Evolutionary conservation across 1,284 basidiomycete genomes (phyloP).

Genomic region (Moniliophthora roreri): DNA sequence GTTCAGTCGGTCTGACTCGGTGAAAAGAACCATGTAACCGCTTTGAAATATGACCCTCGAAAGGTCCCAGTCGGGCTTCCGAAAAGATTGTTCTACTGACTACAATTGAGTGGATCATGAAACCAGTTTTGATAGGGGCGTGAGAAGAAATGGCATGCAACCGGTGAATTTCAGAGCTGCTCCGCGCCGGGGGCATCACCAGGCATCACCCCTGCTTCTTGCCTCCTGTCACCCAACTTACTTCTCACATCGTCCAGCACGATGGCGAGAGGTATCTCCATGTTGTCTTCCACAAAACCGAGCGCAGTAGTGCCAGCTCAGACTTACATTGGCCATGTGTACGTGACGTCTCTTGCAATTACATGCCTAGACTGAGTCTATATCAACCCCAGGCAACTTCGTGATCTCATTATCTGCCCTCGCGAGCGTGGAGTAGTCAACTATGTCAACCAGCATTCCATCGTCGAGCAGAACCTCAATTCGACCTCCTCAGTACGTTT

Average conservation of each 20-base stretch:
- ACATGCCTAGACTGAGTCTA: conserved; percentile 4
- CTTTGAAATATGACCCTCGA: no score
- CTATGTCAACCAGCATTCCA: conserved; percentile 56
- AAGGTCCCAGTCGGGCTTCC: no score
- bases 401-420: conserved; percentile 76
- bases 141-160: neutral
- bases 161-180: neutral
- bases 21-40: no score
- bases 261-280: conserved; percentile 49
- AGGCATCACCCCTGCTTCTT: conserved; percentile 7
- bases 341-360: conserved; percentile 29
- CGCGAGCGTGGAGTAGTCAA: conserved; percentile 65
- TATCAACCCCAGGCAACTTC: conserved; percentile 55
- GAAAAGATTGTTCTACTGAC: no score
- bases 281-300: conserved; percentile 47
- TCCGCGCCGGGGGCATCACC: neutral
- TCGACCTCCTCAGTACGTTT: conserved; percentile 49
- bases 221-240: neutral
- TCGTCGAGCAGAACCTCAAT: conserved; percentile 67
- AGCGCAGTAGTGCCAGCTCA: conserved; percentile 43
- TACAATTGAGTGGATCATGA: neutral
- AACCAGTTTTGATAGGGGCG: neutral
- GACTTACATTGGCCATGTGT: conserved; percentile 72
- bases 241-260: conserved; percentile 14
- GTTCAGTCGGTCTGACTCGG: no score